Evolutionary conservation across 371 early-diverging fungal genomes (phyloP), one percentile per base, ranked within the genome.

Genomic region (Rhizomucor pusillus): DNA sequence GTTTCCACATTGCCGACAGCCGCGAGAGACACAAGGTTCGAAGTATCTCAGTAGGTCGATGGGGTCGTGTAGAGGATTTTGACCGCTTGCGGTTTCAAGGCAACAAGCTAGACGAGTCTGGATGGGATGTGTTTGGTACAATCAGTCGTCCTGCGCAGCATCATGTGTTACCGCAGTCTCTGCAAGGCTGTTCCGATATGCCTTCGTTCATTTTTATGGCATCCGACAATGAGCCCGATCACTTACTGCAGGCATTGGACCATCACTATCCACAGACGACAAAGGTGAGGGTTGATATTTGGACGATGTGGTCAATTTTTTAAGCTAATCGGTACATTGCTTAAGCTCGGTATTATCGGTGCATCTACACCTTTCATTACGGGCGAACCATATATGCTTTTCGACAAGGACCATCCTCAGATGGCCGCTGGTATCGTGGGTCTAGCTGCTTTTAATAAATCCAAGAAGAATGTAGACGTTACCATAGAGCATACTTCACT

Each of bases 341-440:
- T n/a, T n/a, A 33, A 64, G 66, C n/a, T 79, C 7, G 88, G 90
- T 1, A 48, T 88, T 19, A 56, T 87, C 19, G 84, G 81, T 2
- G 65, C 86, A 1, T 84, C 83, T 29, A 90, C 90, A 0, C 90
- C 88, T 0, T 90, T 90, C 63, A 63, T 82, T n/a, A 90, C 82
- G 1, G 88, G 85, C 7, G 51, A 54, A 0, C 84, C 87, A 0
- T 80, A 83, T 47, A 82, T 85, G 0, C 62, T 88, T 47, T 86
- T 83, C 57, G 72, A 69, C 51, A 73, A 81, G 51, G 67, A 69
- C 1, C 43, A 65, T 9, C 5, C 41, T 19, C 52, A 81, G 1
- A 52, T 82, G n/a, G 73, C 75, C 4, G 82, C 79, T 11, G 90
- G 90, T 5, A 71, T 81, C 18, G 65, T 85, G 12, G 88, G 88